Evolutionary conservation across 305 asterid genomes (phyloP).

Genomic region (Fraxinus baroniana): DNA sequence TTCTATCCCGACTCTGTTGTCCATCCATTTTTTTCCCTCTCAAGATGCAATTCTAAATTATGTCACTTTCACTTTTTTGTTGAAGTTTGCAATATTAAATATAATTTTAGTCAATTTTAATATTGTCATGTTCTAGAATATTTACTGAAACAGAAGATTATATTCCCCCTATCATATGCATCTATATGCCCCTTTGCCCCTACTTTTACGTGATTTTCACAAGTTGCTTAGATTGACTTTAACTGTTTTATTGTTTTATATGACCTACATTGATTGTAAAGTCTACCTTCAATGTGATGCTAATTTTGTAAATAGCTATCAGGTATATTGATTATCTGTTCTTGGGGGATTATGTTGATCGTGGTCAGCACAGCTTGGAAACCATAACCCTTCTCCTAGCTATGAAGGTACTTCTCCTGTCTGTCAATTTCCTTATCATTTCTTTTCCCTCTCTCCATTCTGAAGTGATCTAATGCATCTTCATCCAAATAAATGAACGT

Average conservation of each 20-base stretch:
- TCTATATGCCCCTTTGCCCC: not conserved
- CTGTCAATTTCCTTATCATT: slow-evolving; percentile 10
- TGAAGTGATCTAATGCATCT: not conserved
- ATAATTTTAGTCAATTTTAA: not conserved
- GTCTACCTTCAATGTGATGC: slow-evolving; percentile 17
- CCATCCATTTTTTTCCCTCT: not conserved
- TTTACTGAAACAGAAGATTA: not conserved
- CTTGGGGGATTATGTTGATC: slow-evolving; percentile 97
- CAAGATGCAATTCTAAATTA: not conserved
- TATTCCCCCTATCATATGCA: not conserved
- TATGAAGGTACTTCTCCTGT: slow-evolving; percentile 55
- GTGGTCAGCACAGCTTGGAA: slow-evolving; percentile 98
- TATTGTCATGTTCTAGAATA: not conserved
- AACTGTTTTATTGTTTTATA: not conserved
- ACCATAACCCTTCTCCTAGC: slow-evolving; percentile 94
- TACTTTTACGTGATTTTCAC: not conserved
- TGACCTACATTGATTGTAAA: slow-evolving; percentile 22
- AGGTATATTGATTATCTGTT: slow-evolving; percentile 96
- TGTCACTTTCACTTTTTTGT: not conserved
- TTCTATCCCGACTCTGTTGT: not conserved
- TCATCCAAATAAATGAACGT: slow-evolving; percentile 25
- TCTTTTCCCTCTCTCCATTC: not conserved
- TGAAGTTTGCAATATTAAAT: not conserved
- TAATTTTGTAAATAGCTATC: slow-evolving; percentile 34
- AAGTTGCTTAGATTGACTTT: not conserved